Percentiles rank a stretch among this genome's conserved stretches.
phyloP scores from a whole-genome alignment of 1,284 basidiomycete genomes.

The Mycocalia duriaeana region DNA sequence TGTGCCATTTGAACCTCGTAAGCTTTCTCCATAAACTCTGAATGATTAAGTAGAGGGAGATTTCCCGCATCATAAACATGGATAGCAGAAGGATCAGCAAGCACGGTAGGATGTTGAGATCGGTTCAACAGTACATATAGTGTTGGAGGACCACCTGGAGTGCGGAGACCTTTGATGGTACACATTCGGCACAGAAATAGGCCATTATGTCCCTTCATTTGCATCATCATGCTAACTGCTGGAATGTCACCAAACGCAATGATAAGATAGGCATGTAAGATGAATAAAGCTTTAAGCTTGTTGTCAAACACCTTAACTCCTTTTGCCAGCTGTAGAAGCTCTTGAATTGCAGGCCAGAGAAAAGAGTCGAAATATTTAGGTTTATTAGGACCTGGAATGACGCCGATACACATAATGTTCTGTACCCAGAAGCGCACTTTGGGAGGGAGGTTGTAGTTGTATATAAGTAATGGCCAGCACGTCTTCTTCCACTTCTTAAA shows the following conservation, averaged over 20 bases:
- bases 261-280: conserved; percentile 33
- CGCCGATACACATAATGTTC: too few species aligned
- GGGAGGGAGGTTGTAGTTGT: too few species aligned
- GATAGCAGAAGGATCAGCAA: conserved; percentile 1
- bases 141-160: conserved; percentile 9
- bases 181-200: conserved; percentile 39
- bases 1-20: conserved; percentile 21
- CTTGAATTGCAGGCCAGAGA: too few species aligned
- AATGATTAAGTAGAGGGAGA: conserved; percentile 32
- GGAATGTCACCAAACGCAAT: conserved; percentile 41
- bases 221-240: conserved; percentile 37
- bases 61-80: conserved; percentile 22
- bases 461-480: too few species aligned
- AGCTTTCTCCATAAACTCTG: conserved; percentile 21
- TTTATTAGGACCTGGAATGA: too few species aligned
- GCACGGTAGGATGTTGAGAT: conserved; percentile 7
- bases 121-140: conserved; percentile 29
- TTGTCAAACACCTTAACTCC: conserved; percentile 33
- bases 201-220: conserved; percentile 43
- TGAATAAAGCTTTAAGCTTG: conserved; percentile 18
- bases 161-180: conserved; percentile 28
- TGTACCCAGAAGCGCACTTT: too few species aligned
- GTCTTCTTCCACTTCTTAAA: too few species aligned
- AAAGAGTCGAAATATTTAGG: too few species aligned
- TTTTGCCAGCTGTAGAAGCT: too few species aligned